These are phyloP conservation scores for Fusarium miscanthi DNA, from an alignment of 2,329 filamentous ascomycete species.

Conservation along the genomic window DNA sequence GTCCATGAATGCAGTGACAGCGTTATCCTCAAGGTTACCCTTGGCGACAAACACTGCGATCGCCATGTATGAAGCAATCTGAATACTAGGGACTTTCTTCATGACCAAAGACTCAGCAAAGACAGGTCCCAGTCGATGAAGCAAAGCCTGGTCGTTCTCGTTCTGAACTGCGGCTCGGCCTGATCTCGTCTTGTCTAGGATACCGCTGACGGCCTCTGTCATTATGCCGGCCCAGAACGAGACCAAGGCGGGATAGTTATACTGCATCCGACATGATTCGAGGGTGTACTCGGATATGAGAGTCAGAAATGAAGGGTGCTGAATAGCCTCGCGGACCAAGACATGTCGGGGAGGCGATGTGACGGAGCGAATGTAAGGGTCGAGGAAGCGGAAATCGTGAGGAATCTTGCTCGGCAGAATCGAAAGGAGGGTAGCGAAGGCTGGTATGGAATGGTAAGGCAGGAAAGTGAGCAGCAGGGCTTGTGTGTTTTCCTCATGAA, in stretches of 20 bases:
- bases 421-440: slow-evolving; percentile 86
- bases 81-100: slow-evolving; percentile 80
- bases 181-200: slow-evolving; percentile 81
- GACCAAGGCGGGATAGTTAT: slow-evolving; percentile 80
- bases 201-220: slow-evolving; percentile 85
- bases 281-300: slow-evolving; percentile 83
- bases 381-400: slow-evolving; percentile 82
- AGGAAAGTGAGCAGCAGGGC: slow-evolving; percentile 86
- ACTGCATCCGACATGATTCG: slow-evolving; percentile 74
- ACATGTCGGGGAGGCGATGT: slow-evolving; percentile 82
- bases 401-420: slow-evolving; percentile 84
- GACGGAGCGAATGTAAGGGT: slow-evolving; percentile 84
- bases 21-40: slow-evolving; percentile 78
- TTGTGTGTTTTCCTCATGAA: slow-evolving; percentile 90
- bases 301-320: slow-evolving; percentile 80
- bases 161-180: slow-evolving; percentile 80
- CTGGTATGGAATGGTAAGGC: slow-evolving; percentile 87
- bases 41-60: slow-evolving; percentile 87
- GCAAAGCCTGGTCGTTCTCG: slow-evolving; percentile 83
- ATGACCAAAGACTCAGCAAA: slow-evolving; percentile 82
- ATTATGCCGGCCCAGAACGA: slow-evolving; percentile 93
- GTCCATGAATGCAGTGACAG: slow-evolving; percentile 90
- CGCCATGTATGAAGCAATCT: slow-evolving; percentile 92
- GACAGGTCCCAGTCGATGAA: slow-evolving; percentile 73
- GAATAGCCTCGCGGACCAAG: slow-evolving; percentile 84